Conservation (phyloP, 768 basidiomycete species). For the Leucosporidium creatinivorum region DNA sequence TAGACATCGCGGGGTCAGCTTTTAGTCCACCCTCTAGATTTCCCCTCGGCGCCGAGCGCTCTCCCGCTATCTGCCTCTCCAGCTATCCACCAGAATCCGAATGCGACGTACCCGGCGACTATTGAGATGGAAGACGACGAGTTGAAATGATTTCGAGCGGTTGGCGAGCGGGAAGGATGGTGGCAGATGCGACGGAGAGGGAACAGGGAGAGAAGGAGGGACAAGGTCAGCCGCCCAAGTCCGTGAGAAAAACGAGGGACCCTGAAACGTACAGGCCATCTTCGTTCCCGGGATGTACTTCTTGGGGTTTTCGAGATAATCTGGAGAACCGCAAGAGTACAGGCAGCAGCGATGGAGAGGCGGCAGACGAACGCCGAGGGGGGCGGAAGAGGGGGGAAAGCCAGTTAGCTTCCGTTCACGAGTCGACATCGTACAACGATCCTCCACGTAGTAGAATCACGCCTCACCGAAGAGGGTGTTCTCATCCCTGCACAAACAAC, state of each 20-base stretch:
- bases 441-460: conserved; percentile 48
- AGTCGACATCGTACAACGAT: no score
- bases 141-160: conserved; percentile 58
- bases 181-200: no score
- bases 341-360: not conserved
- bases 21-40: no score
- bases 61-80: not conserved
- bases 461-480: conserved; percentile 63
- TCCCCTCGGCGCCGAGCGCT: no score
- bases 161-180: no score
- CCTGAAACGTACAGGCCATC: conserved; percentile 4
- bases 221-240: conserved; percentile 36
- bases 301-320: conserved; percentile 80
- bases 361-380: not conserved
- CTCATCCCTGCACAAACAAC: conserved; percentile 46
- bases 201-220: no score
- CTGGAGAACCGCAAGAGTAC: no score
- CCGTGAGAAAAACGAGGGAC: not conserved
- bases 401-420: no score
- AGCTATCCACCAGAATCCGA: not conserved
- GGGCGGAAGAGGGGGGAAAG: no score
- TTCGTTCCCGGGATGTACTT: conserved; percentile 51
- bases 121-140: not conserved
- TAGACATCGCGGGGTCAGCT: conserved; percentile 63
- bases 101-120: not conserved